Conservation (phyloP, 148 eudicot genomes). For the Silene latifolia region DNA sequence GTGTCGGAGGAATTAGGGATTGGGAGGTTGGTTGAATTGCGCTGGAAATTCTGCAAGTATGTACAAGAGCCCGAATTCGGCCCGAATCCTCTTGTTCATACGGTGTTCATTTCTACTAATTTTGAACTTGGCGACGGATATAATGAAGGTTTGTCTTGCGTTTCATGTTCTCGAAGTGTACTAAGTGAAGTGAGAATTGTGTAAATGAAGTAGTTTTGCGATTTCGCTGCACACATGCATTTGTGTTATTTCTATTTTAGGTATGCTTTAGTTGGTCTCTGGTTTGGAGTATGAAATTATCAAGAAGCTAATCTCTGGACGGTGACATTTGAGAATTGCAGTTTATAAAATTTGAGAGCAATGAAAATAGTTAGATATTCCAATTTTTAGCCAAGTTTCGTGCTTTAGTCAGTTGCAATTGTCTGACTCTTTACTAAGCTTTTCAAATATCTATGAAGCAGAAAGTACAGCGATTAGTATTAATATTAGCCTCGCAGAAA, state of each 20-base stretch:
- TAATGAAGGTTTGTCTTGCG: slow-evolving; percentile 43
- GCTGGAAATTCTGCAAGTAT: slow-evolving; percentile 64
- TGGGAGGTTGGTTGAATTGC: slow-evolving; percentile 29
- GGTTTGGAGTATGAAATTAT: too few species aligned
- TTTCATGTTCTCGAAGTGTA: not conserved
- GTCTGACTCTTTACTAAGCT: not conserved
- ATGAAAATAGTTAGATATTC: not conserved
- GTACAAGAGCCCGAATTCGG: slow-evolving; percentile 83
- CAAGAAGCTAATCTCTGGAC: too few species aligned
- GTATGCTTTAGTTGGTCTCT: too few species aligned
- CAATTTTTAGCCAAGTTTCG: not conserved
- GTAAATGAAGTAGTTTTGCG: not conserved
- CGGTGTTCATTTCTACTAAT: slow-evolving; percentile 49
- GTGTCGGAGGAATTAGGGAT: slow-evolving; percentile 56
- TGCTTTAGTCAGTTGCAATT: not conserved
- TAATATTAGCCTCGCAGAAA: too few species aligned
- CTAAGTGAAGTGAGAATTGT: not conserved
- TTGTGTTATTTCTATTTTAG: too few species aligned
- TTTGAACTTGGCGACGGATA: slow-evolving; percentile 27
- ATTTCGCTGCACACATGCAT: not conserved
- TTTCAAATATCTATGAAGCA: not conserved
- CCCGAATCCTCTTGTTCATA: slow-evolving; percentile 58
- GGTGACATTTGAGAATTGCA: too few species aligned
- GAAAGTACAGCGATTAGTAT: not conserved
- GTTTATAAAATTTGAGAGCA: not conserved